A percentile compares a stretch with the other conserved stretches of the same genome.
Conservation (phyloP, 1,139 yeast species). For the Pneumocystis wakefieldiae region DNA sequence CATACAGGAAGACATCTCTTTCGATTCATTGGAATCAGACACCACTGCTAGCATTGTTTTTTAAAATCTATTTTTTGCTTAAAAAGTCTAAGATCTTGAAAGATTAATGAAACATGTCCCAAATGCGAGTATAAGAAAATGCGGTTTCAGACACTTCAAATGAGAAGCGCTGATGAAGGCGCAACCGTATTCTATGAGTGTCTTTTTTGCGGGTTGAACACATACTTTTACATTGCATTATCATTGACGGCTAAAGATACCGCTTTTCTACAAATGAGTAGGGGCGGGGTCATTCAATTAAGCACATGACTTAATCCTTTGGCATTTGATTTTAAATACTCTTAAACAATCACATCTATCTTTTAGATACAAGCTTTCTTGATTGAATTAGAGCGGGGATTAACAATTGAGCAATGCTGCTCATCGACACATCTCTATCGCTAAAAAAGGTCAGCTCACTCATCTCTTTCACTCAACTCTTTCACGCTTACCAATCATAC, state of each 20-base stretch:
- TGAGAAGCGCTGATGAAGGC: conserved; percentile 98
- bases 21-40: too few relatives aligned
- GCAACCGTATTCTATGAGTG: conserved; percentile 62
- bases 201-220: conserved; percentile 61
- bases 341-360: too few relatives aligned
- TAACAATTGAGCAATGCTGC: too few relatives aligned
- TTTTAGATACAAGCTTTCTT: too few relatives aligned
- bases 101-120: conserved; percentile 89
- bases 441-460: not conserved
- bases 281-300: not conserved
- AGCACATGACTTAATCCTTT: too few relatives aligned
- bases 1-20: too few relatives aligned
- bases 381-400: too few relatives aligned
- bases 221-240: not conserved
- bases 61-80: too few relatives aligned
- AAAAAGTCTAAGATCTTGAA: too few relatives aligned
- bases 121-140: conserved; percentile 95
- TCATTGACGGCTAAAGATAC: not conserved
- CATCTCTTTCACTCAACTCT: not conserved
- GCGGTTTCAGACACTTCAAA: conserved; percentile 91
- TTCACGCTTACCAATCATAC: conserved; percentile 54
- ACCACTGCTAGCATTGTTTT: too few relatives aligned
- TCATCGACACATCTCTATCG: not conserved
- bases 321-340: too few relatives aligned
- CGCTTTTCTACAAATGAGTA: not conserved